These are phyloP conservation scores for Hippophae rhamnoides DNA, from an alignment of 306 rosid species.

Conservation along the genomic window DNA sequence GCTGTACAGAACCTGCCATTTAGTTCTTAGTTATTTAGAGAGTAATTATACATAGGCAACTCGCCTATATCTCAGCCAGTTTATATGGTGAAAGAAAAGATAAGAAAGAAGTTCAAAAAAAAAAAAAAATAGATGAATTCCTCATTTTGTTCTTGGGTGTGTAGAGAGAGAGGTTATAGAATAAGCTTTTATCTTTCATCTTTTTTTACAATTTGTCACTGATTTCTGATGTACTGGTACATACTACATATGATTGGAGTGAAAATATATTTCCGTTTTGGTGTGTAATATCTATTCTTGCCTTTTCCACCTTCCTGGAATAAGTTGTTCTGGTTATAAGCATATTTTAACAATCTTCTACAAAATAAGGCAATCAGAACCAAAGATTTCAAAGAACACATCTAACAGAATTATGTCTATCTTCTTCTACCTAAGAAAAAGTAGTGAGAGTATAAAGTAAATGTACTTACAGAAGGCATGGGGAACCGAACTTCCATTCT, in stretches of 20 bases:
- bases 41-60: constrained; percentile 72
- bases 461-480: constrained; percentile 22
- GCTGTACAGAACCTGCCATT: constrained; percentile 61
- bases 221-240: constrained; percentile 70
- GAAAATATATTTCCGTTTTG: constrained; percentile 73
- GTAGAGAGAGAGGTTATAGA: constrained; percentile 50
- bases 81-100: constrained; percentile 28
- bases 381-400: constrained; percentile 12
- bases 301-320: neutral
- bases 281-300: constrained; percentile 51
- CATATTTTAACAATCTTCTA: too few species aligned
- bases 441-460: constrained; percentile 1
- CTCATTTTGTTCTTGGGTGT: constrained; percentile 52
- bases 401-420: neutral
- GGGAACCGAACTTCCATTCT: constrained; percentile 10
- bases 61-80: constrained; percentile 56
- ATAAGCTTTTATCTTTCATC: constrained; percentile 21
- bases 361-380: neutral
- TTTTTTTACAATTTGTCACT: constrained; percentile 17
- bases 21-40: constrained; percentile 51
- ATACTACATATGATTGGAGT: constrained; percentile 48
- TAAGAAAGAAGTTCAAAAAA: too few species aligned
- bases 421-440: neutral
- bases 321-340: too few species aligned
- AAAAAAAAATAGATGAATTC: constrained; percentile 35